A percentile compares a stretch with the other conserved stretches of the same genome.
Conservation (phyloP, 257 asterid species). For the Primulina huaijiensis region DNA sequence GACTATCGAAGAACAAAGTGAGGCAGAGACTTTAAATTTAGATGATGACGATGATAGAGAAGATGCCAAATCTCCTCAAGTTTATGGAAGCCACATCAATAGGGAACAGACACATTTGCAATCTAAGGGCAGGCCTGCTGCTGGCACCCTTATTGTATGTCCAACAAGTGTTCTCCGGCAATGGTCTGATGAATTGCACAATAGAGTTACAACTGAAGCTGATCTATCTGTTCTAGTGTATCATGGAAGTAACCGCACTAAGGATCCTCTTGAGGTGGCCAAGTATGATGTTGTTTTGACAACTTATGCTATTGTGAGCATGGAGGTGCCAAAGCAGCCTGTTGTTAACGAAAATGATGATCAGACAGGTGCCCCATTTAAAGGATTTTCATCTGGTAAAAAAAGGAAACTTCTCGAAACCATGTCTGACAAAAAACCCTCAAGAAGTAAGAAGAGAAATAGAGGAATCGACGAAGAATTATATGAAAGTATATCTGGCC, state of each 20-base stretch:
- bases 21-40: conserved; percentile 77
- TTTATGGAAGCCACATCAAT: conserved; percentile 29
- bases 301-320: conserved; percentile 93
- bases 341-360: conserved; percentile 70
- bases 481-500: conserved; percentile 57
- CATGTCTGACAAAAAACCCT: conserved; percentile 43
- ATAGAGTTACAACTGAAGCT: conserved; percentile 77
- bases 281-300: conserved; percentile 92
- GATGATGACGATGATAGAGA: conserved; percentile 76
- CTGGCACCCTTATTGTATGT: conserved; percentile 94
- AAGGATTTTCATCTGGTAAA: conserved; percentile 44
- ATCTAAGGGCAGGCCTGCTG: conserved; percentile 77
- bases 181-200: conserved; percentile 90
- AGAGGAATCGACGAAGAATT: conserved; percentile 56
- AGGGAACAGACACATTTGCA: conserved; percentile 31
- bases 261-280: conserved; percentile 82
- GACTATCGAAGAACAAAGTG: conserved; percentile 35
- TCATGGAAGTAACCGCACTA: conserved; percentile 86
- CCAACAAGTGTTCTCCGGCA: conserved; percentile 98
- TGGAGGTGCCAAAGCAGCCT: conserved; percentile 99
- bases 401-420: conserved; percentile 60
- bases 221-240: conserved; percentile 81
- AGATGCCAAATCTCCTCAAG: conserved; percentile 37
- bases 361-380: conserved; percentile 36
- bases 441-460: conserved; percentile 58